Conservation (phyloP, 148 eudicot species). For the Rhododendron kiyosumense region DNA sequence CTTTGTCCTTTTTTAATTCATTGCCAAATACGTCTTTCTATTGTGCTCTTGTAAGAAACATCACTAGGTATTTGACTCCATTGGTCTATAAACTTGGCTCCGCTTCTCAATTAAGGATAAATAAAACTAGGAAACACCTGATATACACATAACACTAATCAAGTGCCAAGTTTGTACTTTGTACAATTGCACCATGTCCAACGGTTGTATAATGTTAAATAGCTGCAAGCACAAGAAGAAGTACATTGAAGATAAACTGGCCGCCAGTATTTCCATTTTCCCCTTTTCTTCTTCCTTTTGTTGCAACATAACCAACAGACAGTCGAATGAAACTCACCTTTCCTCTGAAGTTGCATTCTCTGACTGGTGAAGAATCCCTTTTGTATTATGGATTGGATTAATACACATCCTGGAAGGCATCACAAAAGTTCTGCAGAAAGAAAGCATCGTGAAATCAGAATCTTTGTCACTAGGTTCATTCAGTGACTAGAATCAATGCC, state of each 20-base stretch:
- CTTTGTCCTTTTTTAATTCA: background rate
- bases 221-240: background rate
- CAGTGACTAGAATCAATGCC: background rate
- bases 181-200: background rate
- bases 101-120: background rate
- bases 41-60: no score
- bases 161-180: background rate
- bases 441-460: background rate
- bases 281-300: background rate
- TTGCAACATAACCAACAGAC: background rate
- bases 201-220: background rate
- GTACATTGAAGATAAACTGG: background rate
- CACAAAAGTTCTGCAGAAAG: slow-evolving; percentile 75
- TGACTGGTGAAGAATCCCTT: slow-evolving; percentile 65
- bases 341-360: slow-evolving; percentile 46
- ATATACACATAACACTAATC: background rate
- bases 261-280: background rate
- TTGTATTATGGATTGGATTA: slow-evolving; percentile 83
- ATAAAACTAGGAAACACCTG: background rate
- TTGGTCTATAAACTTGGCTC: background rate
- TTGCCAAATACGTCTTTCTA: background rate
- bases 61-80: background rate
- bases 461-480: no score
- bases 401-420: slow-evolving; percentile 98
- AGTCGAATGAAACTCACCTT: slow-evolving; percentile 39